Conservation (phyloP, 768 basidiomycete species). For the Suillus hirtellus region DNA sequence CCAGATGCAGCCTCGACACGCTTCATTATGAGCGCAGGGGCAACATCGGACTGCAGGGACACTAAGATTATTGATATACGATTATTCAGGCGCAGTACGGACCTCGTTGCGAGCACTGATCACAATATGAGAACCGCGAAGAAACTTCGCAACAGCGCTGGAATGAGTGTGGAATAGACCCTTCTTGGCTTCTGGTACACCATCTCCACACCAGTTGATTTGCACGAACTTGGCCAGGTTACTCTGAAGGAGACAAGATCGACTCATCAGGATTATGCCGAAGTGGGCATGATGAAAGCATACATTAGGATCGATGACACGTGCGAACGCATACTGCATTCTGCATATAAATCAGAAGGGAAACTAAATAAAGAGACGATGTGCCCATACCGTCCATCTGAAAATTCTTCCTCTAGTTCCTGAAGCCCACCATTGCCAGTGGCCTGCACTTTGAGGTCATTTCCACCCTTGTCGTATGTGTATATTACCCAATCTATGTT, state of each 20-base stretch:
- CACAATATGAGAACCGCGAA: constrained; percentile 84
- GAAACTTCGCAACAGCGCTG: constrained; percentile 72
- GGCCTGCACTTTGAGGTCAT: constrained; percentile 85
- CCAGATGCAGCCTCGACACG: constrained; percentile 88
- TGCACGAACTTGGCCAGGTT: constrained; percentile 90
- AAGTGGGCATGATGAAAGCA: constrained; percentile 21
- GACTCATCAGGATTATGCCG: neutral
- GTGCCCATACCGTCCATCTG: constrained; percentile 75
- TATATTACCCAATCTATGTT: constrained; percentile 78
- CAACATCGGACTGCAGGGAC: constrained; percentile 66
- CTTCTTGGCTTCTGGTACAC: constrained; percentile 90
- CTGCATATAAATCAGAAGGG: constrained; percentile 41
- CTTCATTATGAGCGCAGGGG: constrained; percentile 77
- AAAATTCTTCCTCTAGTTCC: constrained; percentile 92
- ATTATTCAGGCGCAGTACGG: constrained; percentile 16
- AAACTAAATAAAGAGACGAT: constrained; percentile 7
- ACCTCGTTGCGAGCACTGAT: constrained; percentile 88
- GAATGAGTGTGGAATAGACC: constrained; percentile 92
- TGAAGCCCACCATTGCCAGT: constrained; percentile 88
- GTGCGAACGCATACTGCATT: constrained; percentile 90
- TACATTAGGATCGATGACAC: constrained; percentile 86
- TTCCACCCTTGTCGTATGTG: constrained; percentile 79
- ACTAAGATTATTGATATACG: constrained; percentile 2
- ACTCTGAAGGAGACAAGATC: constrained; percentile 46
- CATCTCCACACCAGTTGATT: constrained; percentile 97